These are phyloP conservation scores for Whalleya microplaca DNA, from an alignment of 2,329 filamentous ascomycete species.

Conservation along the genomic window DNA sequence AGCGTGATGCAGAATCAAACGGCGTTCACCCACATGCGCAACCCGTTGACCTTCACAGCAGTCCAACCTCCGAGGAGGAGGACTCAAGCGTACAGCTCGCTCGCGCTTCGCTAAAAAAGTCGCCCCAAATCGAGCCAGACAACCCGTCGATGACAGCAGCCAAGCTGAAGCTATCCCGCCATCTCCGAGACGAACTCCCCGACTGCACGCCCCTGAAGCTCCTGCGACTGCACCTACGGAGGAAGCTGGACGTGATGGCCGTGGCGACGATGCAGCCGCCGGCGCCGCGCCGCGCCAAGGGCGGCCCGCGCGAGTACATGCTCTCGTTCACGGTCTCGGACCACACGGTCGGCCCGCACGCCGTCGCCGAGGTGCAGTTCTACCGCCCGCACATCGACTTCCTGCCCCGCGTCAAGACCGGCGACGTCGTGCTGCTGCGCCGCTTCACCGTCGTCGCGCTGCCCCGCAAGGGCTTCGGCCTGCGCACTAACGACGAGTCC, in stretches of 20 bases:
- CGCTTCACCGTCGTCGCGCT: constrained; percentile 59
- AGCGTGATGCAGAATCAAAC: constrained; percentile 14
- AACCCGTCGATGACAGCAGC: constrained; percentile 39
- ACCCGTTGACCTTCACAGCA: constrained; percentile 12
- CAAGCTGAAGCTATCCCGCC: constrained; percentile 51
- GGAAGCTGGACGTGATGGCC: constrained; percentile 57
- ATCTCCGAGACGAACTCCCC: constrained; percentile 52
- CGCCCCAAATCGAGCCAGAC: constrained; percentile 34
- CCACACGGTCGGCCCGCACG: constrained; percentile 53
- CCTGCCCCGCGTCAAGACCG: constrained; percentile 57
- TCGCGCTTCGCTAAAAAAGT: constrained; percentile 29
- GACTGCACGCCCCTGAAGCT: constrained; percentile 57
- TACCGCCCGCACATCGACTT: constrained; percentile 62
- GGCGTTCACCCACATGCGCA: constrained; percentile 10
- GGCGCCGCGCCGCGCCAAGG: constrained; percentile 57
- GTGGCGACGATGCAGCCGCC: constrained; percentile 56
- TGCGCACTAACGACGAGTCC: constrained; percentile 58
- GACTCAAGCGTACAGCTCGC: constrained; percentile 33
- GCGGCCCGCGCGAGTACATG: constrained; percentile 62
- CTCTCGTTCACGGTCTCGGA: constrained; percentile 63
- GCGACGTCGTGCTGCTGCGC: constrained; percentile 62
- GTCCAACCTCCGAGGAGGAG: constrained; percentile 20
- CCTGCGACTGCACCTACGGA: constrained; percentile 53
- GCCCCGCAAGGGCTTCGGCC: constrained; percentile 58
- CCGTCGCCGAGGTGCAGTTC: constrained; percentile 58